Conservation (phyloP, 2,329 filamentous ascomycete species). For the Whalleya microplaca region DNA sequence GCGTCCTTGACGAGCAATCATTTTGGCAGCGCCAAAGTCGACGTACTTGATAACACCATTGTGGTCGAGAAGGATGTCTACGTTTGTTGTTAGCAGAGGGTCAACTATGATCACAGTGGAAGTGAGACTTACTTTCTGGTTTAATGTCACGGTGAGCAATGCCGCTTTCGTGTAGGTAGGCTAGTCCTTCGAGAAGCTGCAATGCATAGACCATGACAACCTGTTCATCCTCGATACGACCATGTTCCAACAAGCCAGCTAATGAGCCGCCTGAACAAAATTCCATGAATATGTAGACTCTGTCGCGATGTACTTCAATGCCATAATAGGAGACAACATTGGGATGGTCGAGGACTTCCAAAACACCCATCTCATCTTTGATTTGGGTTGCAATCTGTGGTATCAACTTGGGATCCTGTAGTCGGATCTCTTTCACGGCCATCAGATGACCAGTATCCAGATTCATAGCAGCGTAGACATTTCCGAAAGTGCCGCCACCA, state of each 20-base stretch:
- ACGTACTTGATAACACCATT: constrained; percentile 99
- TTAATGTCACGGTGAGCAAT: constrained; percentile 98
- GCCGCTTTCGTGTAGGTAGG: constrained; percentile 87
- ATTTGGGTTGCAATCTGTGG: constrained; percentile 94
- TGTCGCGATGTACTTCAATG: constrained; percentile 96
- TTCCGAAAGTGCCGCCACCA: constrained; percentile 94
- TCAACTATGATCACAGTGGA: constrained; percentile 10
- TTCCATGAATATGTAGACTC: constrained; percentile 99
- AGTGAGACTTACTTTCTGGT: constrained; percentile 77
- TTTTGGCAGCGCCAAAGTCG: constrained; percentile 96
- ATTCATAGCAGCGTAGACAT: constrained; percentile 96
- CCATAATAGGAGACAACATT: constrained; percentile 98
- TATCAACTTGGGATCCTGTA: constrained; percentile 95
- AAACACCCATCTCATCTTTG: constrained; percentile 93
- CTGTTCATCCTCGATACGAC: constrained; percentile 95
- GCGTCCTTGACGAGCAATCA: constrained; percentile 91
- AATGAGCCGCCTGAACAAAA: constrained; percentile 96
- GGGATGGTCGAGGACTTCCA: constrained; percentile 94
- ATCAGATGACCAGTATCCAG: constrained; percentile 94
- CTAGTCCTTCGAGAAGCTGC: constrained; percentile 90
- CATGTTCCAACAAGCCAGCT: constrained; percentile 87
- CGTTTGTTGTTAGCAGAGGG: constrained; percentile 30
- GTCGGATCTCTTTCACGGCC: constrained; percentile 97
- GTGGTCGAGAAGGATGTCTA: constrained; percentile 93
- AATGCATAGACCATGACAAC: constrained; percentile 96